Evolutionary conservation across 2,329 filamentous ascomycete species (phyloP), one percentile per base, ranked within the genome.

Genomic region (Lachnellula suecica): DNA sequence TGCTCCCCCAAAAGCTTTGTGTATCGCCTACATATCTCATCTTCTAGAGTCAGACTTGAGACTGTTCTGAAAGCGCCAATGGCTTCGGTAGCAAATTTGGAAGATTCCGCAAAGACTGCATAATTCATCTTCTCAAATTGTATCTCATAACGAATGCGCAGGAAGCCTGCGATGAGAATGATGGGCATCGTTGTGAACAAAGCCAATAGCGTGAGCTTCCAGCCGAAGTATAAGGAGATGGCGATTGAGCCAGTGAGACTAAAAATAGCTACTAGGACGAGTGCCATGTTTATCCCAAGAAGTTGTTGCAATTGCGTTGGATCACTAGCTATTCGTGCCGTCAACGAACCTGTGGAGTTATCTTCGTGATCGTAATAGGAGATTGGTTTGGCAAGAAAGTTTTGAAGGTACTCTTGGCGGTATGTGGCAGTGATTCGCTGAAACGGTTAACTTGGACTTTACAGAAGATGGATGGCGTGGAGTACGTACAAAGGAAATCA

Each of bases 161-260:
- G 65, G 51, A 75, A 81, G 1, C 60, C 59, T 9, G 77, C 74
- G 3, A 69, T 60, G 8, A 81, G 69, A 6, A 79, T 74, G 13
- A 75, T 66, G 1, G 79, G 79, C 46, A 80, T 64, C 0, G 73
- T 72, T 2, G 85, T 79, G 59, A 81, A 86, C 15, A 84, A 71
- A 0, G 81, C 78, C 0, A 91, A 83, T 0, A 90, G 71, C 0
- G 85, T 82, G 10, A 92, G 74, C 66, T 90, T 91, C 88, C 88
- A 91, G 1, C 85, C 84, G 63, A 86, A 89, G 6, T 78, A 74
- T 59, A 88, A 89, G 1, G 86, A 77, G 47, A 91, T 85, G 40
- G 77, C 71, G 15, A 89, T 70, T 3, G 79, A 81, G 0, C 86
- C 87, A 5, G 82, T 61, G 6, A 91, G 70, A 40, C 82, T 86